phyloP scores from a whole-genome alignment of 108 stramenopile species.

The Fragilaria radians region DNA sequence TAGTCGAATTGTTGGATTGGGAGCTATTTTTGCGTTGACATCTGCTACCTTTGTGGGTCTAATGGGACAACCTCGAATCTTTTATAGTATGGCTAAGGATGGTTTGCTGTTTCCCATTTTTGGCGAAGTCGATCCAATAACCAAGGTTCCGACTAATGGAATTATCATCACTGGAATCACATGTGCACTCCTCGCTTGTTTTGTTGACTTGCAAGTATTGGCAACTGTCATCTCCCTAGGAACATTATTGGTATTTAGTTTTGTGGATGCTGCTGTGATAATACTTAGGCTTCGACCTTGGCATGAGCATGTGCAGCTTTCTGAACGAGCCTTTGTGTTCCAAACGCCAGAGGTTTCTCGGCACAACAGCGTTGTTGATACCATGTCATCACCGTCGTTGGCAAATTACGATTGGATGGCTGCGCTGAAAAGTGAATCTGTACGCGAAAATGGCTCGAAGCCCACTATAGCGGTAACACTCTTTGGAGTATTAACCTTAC shows the following conservation, averaged over 20 bases:
- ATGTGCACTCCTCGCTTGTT: constrained; percentile 41
- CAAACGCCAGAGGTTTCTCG: background rate
- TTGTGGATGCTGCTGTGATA: constrained; percentile 57
- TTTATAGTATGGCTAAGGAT: constrained; percentile 78
- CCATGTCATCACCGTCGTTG: too few relatives aligned
- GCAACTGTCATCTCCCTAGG: constrained; percentile 51
- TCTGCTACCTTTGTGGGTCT: constrained; percentile 34
- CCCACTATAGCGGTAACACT: background rate
- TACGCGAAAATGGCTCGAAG: constrained; percentile 9
- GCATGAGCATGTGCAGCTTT: background rate
- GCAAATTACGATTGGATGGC: background rate
- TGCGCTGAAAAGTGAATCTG: background rate
- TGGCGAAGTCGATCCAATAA: constrained; percentile 49
- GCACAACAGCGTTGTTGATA: too few relatives aligned
- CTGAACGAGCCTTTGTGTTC: background rate
- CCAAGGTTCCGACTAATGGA: constrained; percentile 34
- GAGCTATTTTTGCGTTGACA: constrained; percentile 45
- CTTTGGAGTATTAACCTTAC: background rate
- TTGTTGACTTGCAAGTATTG: constrained; percentile 46
- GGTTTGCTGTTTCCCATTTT: constrained; percentile 79
- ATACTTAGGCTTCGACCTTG: constrained; percentile 23
- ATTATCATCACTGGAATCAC: constrained; percentile 46
- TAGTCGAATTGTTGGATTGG: constrained; percentile 30
- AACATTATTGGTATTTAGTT: constrained; percentile 57
- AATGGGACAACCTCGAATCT: constrained; percentile 51